These are phyloP conservation scores for Blastomyces parvus DNA, from an alignment of 2,329 filamentous ascomycete species.

Conservation along the genomic window DNA sequence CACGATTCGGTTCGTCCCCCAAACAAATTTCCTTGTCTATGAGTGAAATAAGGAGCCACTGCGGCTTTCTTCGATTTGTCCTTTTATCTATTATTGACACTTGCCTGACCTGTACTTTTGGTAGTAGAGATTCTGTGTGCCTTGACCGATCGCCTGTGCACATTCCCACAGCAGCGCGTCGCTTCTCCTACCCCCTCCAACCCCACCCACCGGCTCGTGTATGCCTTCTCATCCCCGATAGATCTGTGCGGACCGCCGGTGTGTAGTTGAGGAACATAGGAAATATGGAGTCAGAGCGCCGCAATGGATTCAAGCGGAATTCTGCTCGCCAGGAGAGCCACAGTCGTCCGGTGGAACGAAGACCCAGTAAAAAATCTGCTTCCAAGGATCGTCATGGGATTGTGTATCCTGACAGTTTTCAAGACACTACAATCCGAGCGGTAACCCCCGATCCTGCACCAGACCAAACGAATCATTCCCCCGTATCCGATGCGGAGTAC, in stretches of 20 bases:
- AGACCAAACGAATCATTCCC: slow-evolving; percentile 30
- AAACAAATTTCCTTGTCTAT: slow-evolving; percentile 2
- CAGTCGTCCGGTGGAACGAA: slow-evolving; percentile 35
- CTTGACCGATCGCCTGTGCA: not conserved
- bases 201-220: not conserved
- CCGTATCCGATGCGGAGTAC: slow-evolving; percentile 30
- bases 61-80: not conserved
- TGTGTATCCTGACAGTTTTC: slow-evolving; percentile 39
- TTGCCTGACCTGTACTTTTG: not conserved
- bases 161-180: not conserved
- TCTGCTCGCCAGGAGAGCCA: slow-evolving; percentile 31
- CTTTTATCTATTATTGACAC: not conserved
- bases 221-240: slow-evolving; percentile 18
- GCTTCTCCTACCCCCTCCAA: not conserved
- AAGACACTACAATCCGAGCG: slow-evolving; percentile 37
- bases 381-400: slow-evolving; percentile 40
- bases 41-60: not conserved
- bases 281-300: slow-evolving; percentile 35
- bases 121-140: not conserved
- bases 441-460: slow-evolving; percentile 38
- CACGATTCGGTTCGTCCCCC: slow-evolving; percentile 5
- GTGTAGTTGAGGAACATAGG: slow-evolving; percentile 10
- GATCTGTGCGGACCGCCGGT: slow-evolving; percentile 15
- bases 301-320: slow-evolving; percentile 33
- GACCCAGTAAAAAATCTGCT: slow-evolving; percentile 40